phyloP scores from a whole-genome alignment of 2,329 filamentous ascomycete genomes.

The Phialophora macrospora region DNA sequence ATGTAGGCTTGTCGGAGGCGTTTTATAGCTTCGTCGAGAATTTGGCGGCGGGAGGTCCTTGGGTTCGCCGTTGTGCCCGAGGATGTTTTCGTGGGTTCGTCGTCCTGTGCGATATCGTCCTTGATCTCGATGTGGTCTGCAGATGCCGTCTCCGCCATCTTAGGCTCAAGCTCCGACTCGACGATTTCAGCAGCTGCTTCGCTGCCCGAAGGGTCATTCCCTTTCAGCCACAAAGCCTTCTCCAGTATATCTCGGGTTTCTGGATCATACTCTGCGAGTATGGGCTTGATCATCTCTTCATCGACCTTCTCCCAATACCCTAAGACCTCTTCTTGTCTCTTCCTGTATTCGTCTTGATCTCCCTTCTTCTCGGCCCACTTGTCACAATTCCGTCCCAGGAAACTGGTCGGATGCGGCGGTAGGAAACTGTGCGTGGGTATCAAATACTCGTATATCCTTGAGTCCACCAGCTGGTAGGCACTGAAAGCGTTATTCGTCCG shows the following conservation, averaged over 20 bases:
- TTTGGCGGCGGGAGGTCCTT: conserved; percentile 39
- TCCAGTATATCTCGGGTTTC: conserved; percentile 46
- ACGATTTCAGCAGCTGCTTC: neutral
- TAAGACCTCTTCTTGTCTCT: conserved; percentile 75
- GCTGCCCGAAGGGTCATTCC: conserved; percentile 39
- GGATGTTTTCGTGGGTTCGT: conserved; percentile 16
- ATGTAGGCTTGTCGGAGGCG: conserved; percentile 82
- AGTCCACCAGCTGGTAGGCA: conserved; percentile 93
- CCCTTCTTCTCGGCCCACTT: conserved; percentile 75
- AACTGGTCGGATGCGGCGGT: conserved; percentile 88
- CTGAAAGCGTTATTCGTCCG: conserved; percentile 89
- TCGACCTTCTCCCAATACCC: conserved; percentile 84
- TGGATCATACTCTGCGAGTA: conserved; percentile 55
- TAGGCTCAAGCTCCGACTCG: conserved; percentile 29
- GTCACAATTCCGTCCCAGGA: conserved; percentile 79
- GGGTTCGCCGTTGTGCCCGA: conserved; percentile 8
- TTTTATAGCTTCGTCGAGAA: conserved; percentile 69
- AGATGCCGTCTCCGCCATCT: conserved; percentile 1
- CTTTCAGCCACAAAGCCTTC: conserved; percentile 48
- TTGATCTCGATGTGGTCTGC: neutral
- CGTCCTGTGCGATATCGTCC: conserved; percentile 14
- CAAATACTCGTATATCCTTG: conserved; percentile 94
- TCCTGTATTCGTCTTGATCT: conserved; percentile 69
- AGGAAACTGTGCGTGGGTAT: conserved; percentile 92
- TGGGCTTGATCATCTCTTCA: conserved; percentile 75